Conservation (phyloP, 345 rosid species). For the Euphorbia tirucalli region DNA sequence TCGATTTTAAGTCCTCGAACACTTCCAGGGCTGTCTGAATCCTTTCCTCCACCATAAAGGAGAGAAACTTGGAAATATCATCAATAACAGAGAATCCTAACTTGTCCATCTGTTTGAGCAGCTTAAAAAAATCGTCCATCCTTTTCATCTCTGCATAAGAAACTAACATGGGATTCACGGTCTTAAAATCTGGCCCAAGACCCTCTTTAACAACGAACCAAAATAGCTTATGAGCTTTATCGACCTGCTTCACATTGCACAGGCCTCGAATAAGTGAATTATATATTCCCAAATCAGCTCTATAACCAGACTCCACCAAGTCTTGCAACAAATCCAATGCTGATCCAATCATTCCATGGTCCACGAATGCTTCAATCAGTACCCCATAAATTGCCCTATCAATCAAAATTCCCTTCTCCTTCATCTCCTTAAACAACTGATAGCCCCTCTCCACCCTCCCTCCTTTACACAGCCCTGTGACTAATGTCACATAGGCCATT, state of each 20-base stretch:
- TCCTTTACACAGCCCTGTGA: conserved; percentile 64
- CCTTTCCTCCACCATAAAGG: conserved; percentile 48
- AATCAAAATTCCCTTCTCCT: conserved; percentile 58
- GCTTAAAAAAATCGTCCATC: conserved; percentile 44
- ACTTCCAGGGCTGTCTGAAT: conserved; percentile 52
- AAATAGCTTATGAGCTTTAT: conserved; percentile 74
- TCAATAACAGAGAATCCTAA: conserved; percentile 51
- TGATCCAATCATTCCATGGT: conserved; percentile 53
- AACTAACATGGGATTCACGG: conserved; percentile 68
- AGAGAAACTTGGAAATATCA: conserved; percentile 57
- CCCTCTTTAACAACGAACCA: conserved; percentile 54
- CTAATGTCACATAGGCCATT: conserved; percentile 72
- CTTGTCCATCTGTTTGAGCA: conserved; percentile 57
- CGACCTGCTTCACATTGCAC: conserved; percentile 54
- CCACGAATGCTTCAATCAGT: conserved; percentile 69
- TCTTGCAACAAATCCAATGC: conserved; percentile 78
- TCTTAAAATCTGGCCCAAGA: conserved; percentile 61
- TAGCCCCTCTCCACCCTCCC: conserved; percentile 53
- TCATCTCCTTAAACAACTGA: conserved; percentile 75
- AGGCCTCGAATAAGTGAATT: conserved; percentile 76
- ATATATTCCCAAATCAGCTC: conserved; percentile 78
- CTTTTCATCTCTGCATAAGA: conserved; percentile 56
- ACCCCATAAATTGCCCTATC: conserved; percentile 65
- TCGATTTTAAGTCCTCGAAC: conserved; percentile 51
- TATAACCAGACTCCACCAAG: conserved; percentile 76